Percentiles rank a stretch among this genome's conserved stretches.
Conservation (phyloP, 805 yeast genomes). For the Wickerhamomyces rabaulensis region DNA sequence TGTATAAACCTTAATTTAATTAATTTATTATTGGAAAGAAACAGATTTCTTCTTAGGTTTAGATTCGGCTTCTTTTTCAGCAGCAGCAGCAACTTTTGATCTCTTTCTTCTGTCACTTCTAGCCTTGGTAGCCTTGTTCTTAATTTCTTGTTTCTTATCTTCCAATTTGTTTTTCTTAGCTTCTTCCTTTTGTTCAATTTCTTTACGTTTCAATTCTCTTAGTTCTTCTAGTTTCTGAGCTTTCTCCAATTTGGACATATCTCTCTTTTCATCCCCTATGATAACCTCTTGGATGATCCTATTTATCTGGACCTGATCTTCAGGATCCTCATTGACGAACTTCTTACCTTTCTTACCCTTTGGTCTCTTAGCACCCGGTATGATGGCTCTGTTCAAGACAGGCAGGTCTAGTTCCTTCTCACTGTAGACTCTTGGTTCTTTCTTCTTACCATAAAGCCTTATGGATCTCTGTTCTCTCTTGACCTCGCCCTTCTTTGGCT, state of each 20-base stretch:
- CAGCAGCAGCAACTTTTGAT: constrained; percentile 24
- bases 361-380: constrained; percentile 76
- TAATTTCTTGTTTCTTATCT: constrained; percentile 71
- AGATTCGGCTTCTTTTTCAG: constrained; percentile 14
- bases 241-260: constrained; percentile 87
- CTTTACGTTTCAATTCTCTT: constrained; percentile 80
- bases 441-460: constrained; percentile 58
- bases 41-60: constrained; percentile 36
- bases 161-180: constrained; percentile 66
- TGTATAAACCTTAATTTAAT: background rate
- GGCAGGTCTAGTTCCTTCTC: constrained; percentile 83
- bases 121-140: constrained; percentile 65
- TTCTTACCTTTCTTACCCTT: constrained; percentile 86
- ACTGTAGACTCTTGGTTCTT: constrained; percentile 44
- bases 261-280: constrained; percentile 69
- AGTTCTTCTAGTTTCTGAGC: constrained; percentile 85
- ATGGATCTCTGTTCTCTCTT: constrained; percentile 63
- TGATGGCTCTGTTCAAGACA: constrained; percentile 70
- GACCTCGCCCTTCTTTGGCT: constrained; percentile 44
- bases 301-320: constrained; percentile 52
- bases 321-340: constrained; percentile 57
- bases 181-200: constrained; percentile 79
- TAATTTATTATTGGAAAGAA: constrained; percentile 37
- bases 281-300: constrained; percentile 77
- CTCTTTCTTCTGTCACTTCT: constrained; percentile 63